Base-by-base conservation (phyloP, 2,329 filamentous ascomycete genomes). In the Madurella fahalii region DNA sequence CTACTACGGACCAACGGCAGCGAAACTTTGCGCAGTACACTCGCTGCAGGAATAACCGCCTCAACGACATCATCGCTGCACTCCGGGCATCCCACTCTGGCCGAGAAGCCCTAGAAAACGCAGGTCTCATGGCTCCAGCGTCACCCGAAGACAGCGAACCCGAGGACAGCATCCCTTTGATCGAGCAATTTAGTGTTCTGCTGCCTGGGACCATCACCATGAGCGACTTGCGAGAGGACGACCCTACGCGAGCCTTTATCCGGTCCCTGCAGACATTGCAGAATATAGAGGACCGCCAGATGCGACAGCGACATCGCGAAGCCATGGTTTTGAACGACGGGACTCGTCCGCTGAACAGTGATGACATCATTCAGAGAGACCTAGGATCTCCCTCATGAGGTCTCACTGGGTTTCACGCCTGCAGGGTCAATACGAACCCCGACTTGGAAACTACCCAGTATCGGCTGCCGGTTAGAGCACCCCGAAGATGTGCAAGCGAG, bases 281-380 rank as follows among this genome's bases (percentile, higher is more conserved):
- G 67, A 83, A 76, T 56, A 75, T 72, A 7, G 84, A 84, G 66
- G 89, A 93, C 68, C 85, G 89, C 64, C 81, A 86, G 50, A 76
- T 92, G 57, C 77, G 90, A 56, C 80, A 91, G 60, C 80, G 89
- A 47, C 81, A 93, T 65, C 80, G 91, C 61, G 90, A 96, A 73
- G 91, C 90, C 4, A 92, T 96, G 82, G 91, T 96, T 17, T 75
- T 96, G 53, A 93, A 91, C 64, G 90, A 95, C 65, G 89, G 89
- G n/a, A 89, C 83, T 18, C 79, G 86, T 32, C 87, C 89, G 1
- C 69, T 95, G 43, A 84, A 81, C 4, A 81, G 84, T 59, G 83
- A 83, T 43, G 89, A 95, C 67, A 95, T 96, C 37, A 89, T 92
- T 50, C 86, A 94, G 68, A 74, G 82, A 58, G 79, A 77, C 39